These are phyloP conservation scores for Aspergillus jensenii DNA, from an alignment of 2,329 filamentous ascomycete species.

Conservation along the genomic window DNA sequence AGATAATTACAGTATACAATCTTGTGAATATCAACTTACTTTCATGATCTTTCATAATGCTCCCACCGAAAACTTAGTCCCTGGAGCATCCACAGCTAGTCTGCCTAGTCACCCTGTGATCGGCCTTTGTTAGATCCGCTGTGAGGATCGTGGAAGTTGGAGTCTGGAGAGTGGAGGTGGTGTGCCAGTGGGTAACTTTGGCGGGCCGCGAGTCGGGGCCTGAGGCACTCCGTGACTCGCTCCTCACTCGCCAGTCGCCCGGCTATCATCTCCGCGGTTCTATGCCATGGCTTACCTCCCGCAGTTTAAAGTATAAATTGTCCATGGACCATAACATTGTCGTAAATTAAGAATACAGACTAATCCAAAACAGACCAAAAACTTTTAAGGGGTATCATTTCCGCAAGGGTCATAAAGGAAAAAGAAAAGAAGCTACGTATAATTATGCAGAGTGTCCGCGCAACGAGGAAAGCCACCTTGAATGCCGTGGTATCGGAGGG, in stretches of 20 bases:
- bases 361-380: too few relatives aligned
- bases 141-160: background rate
- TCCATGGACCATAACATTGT: too few relatives aligned
- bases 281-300: too few relatives aligned
- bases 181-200: background rate
- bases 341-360: too few relatives aligned
- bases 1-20: background rate
- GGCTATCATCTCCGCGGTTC: too few relatives aligned
- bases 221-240: background rate
- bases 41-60: background rate
- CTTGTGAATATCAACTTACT: background rate
- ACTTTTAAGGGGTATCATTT: constrained; percentile 2
- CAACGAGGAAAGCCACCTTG: background rate
- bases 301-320: too few relatives aligned
- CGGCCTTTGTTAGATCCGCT: background rate
- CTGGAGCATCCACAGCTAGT: background rate
- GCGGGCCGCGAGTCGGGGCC: background rate
- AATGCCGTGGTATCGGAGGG: constrained; percentile 1
- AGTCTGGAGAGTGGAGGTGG: background rate
- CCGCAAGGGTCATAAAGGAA: background rate
- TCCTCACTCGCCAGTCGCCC: background rate
- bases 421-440: background rate
- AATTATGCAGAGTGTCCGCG: background rate
- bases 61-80: too few relatives aligned
- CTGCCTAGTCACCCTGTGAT: background rate